phyloP scores from a whole-genome alignment of 345 rosid species.

The Syzygium aqueum region DNA sequence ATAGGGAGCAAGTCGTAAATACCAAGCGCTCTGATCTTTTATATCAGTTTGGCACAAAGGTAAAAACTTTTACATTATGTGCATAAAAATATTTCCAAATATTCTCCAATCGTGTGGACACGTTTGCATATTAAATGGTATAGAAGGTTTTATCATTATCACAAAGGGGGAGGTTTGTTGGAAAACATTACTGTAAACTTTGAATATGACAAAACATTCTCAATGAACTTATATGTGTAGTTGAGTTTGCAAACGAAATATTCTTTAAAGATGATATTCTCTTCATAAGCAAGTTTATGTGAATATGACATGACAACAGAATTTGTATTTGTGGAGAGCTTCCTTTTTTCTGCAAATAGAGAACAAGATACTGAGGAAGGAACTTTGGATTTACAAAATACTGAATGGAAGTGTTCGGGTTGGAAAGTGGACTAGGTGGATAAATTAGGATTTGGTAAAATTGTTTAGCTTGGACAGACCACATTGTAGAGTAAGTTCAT shows the following conservation, averaged over 20 bases:
- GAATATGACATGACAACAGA: not conserved
- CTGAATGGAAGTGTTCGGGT: too few relatives aligned
- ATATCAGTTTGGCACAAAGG: not conserved
- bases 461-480: not conserved
- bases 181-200: not conserved
- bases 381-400: not conserved
- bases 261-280: not conserved
- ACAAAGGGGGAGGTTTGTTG: not conserved
- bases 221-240: not conserved
- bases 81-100: not conserved
- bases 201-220: not conserved
- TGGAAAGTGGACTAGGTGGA: not conserved
- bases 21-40: not conserved
- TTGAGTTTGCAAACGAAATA: not conserved
- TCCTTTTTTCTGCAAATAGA: not conserved
- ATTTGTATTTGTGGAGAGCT: not conserved
- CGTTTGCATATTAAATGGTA: not conserved
- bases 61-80: not conserved
- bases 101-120: not conserved
- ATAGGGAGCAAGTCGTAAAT: not conserved
- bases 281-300: not conserved
- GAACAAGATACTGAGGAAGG: not conserved
- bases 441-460: not conserved
- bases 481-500: not conserved
- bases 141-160: not conserved